Evolutionary conservation across 192 early-diverging fungal species (phyloP).

Genomic region (Bifiguratus adelaidae): DNA sequence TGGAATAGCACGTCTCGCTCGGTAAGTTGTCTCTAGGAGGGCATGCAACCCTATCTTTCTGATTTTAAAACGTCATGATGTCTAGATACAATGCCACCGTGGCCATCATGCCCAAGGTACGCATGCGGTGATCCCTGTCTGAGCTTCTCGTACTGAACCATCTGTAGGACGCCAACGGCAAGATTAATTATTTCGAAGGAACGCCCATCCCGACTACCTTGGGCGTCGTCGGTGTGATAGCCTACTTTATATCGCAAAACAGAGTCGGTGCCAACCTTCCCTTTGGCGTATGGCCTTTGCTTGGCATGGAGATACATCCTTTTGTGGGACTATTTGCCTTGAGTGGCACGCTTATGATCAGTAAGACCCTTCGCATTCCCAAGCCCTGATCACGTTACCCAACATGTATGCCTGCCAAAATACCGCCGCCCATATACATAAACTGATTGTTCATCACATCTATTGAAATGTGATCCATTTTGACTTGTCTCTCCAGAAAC

Average conservation of each 20-base stretch:
- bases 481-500: too few relatives aligned
- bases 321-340: constrained; percentile 64
- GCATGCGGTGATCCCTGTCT: too few relatives aligned
- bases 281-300: constrained; percentile 7
- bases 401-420: too few relatives aligned
- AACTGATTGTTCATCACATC: too few relatives aligned
- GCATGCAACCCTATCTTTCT: too few relatives aligned
- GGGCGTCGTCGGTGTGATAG: constrained; percentile 50
- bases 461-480: too few relatives aligned
- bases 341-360: constrained; percentile 76
- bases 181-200: constrained; percentile 79
- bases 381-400: constrained; percentile 52
- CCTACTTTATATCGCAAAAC: constrained; percentile 39
- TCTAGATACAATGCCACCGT: constrained; percentile 93
- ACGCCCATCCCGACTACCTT: constrained; percentile 83
- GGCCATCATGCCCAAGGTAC: constrained; percentile 59
- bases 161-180: constrained; percentile 65
- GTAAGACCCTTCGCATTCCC: constrained; percentile 62
- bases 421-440: too few relatives aligned
- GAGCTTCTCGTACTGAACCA: too few relatives aligned
- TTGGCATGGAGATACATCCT: constrained; percentile 69
- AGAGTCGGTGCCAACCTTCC: constrained; percentile 1
- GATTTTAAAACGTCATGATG: too few relatives aligned
- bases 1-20: constrained; percentile 73
- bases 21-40: too few relatives aligned